These are phyloP conservation scores for Wallemia mellicola DNA, from an alignment of 1,284 basidiomycete species.

Conservation along the genomic window DNA sequence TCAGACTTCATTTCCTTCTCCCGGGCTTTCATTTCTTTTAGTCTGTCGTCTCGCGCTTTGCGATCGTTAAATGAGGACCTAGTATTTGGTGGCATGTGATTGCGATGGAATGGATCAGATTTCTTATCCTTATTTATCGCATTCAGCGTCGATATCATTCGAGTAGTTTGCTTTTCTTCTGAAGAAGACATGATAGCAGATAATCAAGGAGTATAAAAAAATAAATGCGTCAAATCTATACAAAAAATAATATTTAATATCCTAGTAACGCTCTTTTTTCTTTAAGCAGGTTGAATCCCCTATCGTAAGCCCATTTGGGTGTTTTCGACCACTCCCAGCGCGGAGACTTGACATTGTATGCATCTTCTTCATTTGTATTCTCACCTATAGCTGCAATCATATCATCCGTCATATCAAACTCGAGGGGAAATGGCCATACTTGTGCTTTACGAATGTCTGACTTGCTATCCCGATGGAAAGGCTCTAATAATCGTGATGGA, in stretches of 20 bases:
- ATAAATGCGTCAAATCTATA: too few relatives aligned
- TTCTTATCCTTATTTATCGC: background rate
- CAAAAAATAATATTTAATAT: background rate
- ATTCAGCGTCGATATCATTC: background rate
- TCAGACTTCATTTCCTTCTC: background rate
- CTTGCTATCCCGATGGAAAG: background rate
- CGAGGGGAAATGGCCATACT: background rate
- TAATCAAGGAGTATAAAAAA: background rate
- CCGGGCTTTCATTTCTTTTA: background rate
- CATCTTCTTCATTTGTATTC: too few relatives aligned
- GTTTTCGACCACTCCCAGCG: background rate
- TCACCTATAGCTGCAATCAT: background rate
- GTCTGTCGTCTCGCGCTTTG: background rate
- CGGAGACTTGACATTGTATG: too few relatives aligned
- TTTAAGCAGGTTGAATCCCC: background rate
- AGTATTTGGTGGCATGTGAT: background rate
- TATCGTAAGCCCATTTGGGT: background rate
- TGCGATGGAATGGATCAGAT: background rate
- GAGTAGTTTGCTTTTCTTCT: background rate
- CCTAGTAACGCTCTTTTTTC: background rate
- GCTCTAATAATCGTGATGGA: background rate
- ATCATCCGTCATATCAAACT: constrained; percentile 1
- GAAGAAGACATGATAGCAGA: too few relatives aligned
- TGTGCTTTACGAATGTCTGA: background rate
- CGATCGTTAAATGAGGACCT: background rate